Percentiles rank a stretch among this genome's conserved stretches.
These are phyloP conservation scores for Pseudogymnoascus sp. DNA, from an alignment of 2,329 filamentous ascomycete species.

Conservation along the genomic window DNA sequence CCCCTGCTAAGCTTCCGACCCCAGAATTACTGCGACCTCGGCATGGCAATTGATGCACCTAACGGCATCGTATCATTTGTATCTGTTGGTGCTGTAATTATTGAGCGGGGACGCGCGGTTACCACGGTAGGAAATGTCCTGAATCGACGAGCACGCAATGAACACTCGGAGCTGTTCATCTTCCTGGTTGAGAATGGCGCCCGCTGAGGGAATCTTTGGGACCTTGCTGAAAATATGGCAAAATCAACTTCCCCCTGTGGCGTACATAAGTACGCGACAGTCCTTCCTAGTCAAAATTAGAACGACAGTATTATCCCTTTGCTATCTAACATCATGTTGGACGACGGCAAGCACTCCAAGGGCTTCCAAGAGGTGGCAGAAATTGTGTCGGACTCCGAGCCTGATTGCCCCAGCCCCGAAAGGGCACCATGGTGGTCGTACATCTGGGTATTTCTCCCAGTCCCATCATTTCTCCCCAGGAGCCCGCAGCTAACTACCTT, in stretches of 20 bases:
- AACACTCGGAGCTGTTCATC: background rate
- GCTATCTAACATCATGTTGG: background rate
- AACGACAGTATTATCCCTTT: background rate
- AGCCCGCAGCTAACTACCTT: background rate
- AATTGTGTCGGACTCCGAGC: conserved; percentile 12
- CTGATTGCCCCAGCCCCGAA: conserved; percentile 8
- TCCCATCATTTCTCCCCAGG: background rate
- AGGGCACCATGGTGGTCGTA: conserved; percentile 23
- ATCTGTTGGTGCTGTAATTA: background rate
- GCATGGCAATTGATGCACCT: background rate
- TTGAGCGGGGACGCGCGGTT: background rate
- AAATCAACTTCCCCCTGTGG: background rate
- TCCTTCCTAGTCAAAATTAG: background rate
- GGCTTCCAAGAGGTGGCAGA: conserved; percentile 9
- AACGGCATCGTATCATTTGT: background rate
- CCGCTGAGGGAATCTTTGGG: background rate
- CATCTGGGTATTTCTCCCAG: conserved; percentile 18
- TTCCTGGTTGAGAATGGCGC: background rate
- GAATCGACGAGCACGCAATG: background rate
- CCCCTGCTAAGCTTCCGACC: background rate
- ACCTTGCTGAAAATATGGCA: background rate
- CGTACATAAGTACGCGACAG: background rate
- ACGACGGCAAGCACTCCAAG: background rate
- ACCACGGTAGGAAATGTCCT: background rate
- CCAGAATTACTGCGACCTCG: background rate